Evolutionary conservation across 495 filamentous ascomycete genomes (phyloP).

Genomic region (Neurospora africana): DNA sequence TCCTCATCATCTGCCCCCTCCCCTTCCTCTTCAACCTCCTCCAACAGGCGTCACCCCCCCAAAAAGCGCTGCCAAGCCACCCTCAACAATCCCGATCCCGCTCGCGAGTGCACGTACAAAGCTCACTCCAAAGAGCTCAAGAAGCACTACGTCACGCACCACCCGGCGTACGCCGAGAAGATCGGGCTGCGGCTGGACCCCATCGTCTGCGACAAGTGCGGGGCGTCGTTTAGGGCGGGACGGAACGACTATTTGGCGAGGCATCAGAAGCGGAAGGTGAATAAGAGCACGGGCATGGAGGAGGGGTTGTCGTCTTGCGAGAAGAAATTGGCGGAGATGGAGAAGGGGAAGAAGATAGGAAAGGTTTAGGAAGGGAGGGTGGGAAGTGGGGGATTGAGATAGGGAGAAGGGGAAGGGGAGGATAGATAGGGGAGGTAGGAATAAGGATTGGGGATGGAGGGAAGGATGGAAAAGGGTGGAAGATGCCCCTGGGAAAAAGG

Average conservation of each 20-base stretch:
- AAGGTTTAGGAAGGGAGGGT: not conserved
- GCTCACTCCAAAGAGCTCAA: not conserved
- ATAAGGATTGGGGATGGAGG: too few relatives aligned
- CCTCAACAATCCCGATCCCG: not conserved
- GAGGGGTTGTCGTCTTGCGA: not conserved
- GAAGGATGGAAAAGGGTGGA: too few relatives aligned
- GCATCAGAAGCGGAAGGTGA: not conserved
- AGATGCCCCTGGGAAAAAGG: too few relatives aligned
- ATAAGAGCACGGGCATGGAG: not conserved
- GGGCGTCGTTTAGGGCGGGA: not conserved
- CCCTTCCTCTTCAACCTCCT: not conserved
- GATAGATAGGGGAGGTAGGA: too few relatives aligned
- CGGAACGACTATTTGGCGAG: not conserved
- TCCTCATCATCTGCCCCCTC: not conserved
- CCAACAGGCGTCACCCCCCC: rapidly evolving
- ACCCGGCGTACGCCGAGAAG: not conserved
- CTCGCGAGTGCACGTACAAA: rapidly evolving
- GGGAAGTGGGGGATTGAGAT: not conserved
- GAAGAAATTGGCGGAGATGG: too few relatives aligned
- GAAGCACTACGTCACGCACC: not conserved
- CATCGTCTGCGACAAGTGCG: not conserved
- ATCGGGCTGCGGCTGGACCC: not conserved
- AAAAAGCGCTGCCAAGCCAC: not conserved
- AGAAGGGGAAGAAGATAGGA: not conserved
- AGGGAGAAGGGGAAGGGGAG: not conserved